These are phyloP conservation scores for Dissophora ornata DNA, from an alignment of 192 early-diverging fungal genomes.

Conservation along the genomic window DNA sequence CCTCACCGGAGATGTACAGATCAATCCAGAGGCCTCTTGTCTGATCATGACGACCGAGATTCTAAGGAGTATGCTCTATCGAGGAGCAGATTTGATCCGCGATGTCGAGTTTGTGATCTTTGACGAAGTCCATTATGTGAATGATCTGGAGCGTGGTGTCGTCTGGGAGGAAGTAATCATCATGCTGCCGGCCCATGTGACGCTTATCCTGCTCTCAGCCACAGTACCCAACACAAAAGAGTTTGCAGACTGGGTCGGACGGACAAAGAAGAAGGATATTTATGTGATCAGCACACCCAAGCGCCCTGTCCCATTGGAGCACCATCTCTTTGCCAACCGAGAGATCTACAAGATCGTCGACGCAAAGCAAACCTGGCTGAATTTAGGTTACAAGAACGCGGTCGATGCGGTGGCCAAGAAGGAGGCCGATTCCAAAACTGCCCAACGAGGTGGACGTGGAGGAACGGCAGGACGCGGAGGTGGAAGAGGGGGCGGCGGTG, in stretches of 20 bases:
- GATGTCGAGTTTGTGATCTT: conserved; percentile 99
- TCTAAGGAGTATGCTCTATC: conserved; percentile 96
- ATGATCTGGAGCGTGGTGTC: conserved; percentile 94
- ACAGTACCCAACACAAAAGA: conserved; percentile 98
- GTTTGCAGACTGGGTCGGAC: conserved; percentile 99
- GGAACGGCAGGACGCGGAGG: conserved; percentile 58
- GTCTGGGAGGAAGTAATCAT: conserved; percentile 99
- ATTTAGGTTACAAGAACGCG: conserved; percentile 77
- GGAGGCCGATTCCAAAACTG: conserved; percentile 61
- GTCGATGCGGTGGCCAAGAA: conserved; percentile 76
- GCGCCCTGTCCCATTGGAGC: conserved; percentile 95
- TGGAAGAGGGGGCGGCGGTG: conserved; percentile 58
- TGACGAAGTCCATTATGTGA: conserved; percentile 99
- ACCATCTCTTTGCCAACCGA: conserved; percentile 88
- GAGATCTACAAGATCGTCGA: conserved; percentile 94
- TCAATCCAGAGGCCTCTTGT: conserved; percentile 94
- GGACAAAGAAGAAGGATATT: conserved; percentile 97
- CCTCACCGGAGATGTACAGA: conserved; percentile 97
- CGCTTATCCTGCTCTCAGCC: conserved; percentile 93
- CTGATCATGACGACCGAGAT: conserved; percentile 99
- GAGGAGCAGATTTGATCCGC: conserved; percentile 94
- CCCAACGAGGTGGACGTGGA: conserved; percentile 57
- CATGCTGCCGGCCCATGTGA: conserved; percentile 96
- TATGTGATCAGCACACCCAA: conserved; percentile 96
- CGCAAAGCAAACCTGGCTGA: conserved; percentile 72